A percentile compares a stretch with the other conserved stretches of the same genome.
These are phyloP conservation scores for Hordeum pubiflorum DNA, from an alignment of 202 grass and related monocot species.

Conservation along the genomic window DNA sequence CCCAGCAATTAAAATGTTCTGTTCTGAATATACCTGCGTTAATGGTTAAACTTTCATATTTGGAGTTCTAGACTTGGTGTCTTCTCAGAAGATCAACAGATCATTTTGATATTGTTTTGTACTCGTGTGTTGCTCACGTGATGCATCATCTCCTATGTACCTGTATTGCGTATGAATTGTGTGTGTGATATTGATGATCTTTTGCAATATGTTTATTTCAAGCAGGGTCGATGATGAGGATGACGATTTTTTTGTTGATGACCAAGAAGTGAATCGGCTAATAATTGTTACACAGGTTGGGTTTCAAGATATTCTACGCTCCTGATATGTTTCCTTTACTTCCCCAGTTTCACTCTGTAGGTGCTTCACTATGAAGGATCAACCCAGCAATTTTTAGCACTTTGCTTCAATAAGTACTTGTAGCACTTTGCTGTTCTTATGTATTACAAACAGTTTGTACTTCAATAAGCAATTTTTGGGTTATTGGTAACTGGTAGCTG, in stretches of 20 bases:
- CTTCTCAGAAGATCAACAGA: background rate
- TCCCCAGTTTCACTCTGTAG: background rate
- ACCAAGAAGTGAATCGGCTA: slow-evolving; percentile 86
- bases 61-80: background rate
- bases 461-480: background rate
- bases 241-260: slow-evolving; percentile 82
- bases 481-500: no score
- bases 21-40: background rate
- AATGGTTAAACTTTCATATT: background rate
- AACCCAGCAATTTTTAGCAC: background rate
- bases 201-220: slow-evolving; percentile 34
- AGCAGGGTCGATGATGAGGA: slow-evolving; percentile 79
- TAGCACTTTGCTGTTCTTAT: slow-evolving; percentile 4
- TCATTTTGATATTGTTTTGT: background rate
- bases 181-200: slow-evolving; percentile 18
- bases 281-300: slow-evolving; percentile 93
- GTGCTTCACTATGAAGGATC: background rate
- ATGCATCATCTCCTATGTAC: background rate
- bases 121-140: background rate
- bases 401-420: background rate
- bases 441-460: background rate
- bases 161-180: slow-evolving; percentile 9
- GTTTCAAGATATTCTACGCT: slow-evolving; percentile 3
- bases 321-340: background rate
- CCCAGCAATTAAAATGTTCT: background rate